phyloP scores from a whole-genome alignment of 225 moss, liverwort and hornwort species.

The Asterella californica region DNA sequence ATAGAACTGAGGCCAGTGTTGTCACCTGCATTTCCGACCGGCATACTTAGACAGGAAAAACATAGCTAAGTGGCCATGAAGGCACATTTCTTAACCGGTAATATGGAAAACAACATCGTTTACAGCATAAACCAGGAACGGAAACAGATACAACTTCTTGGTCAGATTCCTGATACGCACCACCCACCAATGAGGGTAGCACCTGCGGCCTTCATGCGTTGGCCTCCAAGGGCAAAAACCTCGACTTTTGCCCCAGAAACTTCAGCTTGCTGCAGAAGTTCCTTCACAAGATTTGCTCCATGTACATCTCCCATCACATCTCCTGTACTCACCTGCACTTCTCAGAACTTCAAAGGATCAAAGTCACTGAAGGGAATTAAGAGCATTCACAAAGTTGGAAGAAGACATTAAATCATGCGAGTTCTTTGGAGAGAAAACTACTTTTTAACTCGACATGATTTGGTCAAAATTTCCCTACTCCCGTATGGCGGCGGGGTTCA shows the following conservation, averaged over 20 bases:
- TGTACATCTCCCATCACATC: slow-evolving; percentile 94
- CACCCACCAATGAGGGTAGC: slow-evolving; percentile 79
- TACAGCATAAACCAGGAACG: too few relatives aligned
- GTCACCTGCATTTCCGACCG: slow-evolving; percentile 44
- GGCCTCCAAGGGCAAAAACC: slow-evolving; percentile 64
- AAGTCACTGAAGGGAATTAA: neutral
- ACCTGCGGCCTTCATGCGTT: slow-evolving; percentile 71
- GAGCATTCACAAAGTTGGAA: too few relatives aligned
- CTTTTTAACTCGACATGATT: neutral
- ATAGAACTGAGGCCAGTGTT: slow-evolving; percentile 48
- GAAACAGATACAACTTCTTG: neutral
- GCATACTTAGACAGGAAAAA: neutral
- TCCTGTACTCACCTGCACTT: slow-evolving; percentile 70
- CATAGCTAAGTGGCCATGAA: neutral
- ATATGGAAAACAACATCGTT: too few relatives aligned
- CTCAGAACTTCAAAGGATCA: neutral
- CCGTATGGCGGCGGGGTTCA: too few relatives aligned
- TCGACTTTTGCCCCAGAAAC: slow-evolving; percentile 33
- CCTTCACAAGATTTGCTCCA: slow-evolving; percentile 67
- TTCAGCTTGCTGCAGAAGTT: slow-evolving; percentile 49
- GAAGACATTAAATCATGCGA: neutral
- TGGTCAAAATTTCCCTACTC: neutral
- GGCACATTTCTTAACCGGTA: neutral
- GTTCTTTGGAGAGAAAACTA: neutral
- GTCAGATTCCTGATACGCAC: slow-evolving; percentile 41